Percentiles rank a stretch among this genome's conserved stretches.
phyloP scores from a whole-genome alignment of 176 grass and related monocot species.

The Saccharum spontaneum region DNA sequence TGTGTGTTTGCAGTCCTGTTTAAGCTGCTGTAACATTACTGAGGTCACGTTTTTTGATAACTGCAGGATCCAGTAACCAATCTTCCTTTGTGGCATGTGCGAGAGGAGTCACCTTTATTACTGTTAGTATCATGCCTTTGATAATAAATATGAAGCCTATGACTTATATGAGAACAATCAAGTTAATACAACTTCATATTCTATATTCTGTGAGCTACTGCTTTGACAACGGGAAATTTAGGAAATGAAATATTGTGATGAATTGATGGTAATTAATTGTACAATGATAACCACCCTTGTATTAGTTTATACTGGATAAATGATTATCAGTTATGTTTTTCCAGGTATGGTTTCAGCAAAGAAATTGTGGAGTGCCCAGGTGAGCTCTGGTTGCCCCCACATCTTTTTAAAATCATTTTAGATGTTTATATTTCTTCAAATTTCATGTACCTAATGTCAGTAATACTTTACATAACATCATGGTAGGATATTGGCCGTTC shows the following conservation, averaged over 20 bases:
- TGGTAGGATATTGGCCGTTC: conserved; percentile 81
- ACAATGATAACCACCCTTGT: neutral
- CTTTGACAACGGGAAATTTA: neutral
- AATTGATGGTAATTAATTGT: neutral
- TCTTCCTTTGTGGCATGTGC: conserved; percentile 78
- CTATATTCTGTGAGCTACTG: neutral
- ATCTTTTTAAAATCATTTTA: conserved; percentile 21
- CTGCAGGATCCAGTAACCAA: conserved; percentile 88
- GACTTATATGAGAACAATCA: conserved; percentile 5
- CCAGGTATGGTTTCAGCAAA: conserved; percentile 90
- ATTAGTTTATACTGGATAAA: neutral
- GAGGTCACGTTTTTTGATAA: conserved; percentile 48
- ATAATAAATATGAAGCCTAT: neutral
- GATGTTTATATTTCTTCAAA: neutral
- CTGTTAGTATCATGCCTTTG: conserved; percentile 51
- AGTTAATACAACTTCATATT: conserved; percentile 2
- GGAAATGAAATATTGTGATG: neutral
- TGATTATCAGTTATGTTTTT: conserved; percentile 6
- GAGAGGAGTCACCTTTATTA: conserved; percentile 58
- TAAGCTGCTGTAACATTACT: neutral
- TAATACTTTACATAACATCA: conserved; percentile 18
- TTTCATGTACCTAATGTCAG: conserved; percentile 1
- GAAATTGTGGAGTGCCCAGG: conserved; percentile 90
- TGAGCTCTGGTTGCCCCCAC: conserved; percentile 22
- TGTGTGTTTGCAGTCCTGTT: conserved; percentile 1